Percentiles rank a stretch among this genome's conserved stretches.
These are phyloP conservation scores for Rhizoctonia solani DNA, from an alignment of 1,284 basidiomycete genomes.

Conservation along the genomic window DNA sequence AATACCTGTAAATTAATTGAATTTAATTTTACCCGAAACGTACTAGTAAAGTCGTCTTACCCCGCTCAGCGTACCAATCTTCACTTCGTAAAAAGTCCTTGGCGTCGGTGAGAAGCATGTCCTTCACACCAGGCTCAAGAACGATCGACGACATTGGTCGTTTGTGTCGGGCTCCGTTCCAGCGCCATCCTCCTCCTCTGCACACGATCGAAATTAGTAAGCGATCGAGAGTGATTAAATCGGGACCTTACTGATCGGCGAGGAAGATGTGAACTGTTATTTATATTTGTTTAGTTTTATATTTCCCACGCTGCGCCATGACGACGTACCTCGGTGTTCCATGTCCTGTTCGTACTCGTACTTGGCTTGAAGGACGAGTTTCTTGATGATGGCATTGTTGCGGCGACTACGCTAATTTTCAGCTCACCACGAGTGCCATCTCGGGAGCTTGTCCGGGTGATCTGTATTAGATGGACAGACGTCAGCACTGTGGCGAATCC, in stretches of 20 bases:
- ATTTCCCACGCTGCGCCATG: not conserved
- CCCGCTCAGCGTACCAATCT: constrained; percentile 85
- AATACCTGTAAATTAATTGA: constrained; percentile 66
- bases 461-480: constrained; percentile 59
- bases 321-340: constrained; percentile 62
- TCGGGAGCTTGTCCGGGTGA: constrained; percentile 73
- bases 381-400: constrained; percentile 82
- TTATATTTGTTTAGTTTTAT: not conserved
- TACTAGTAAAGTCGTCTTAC: constrained; percentile 54
- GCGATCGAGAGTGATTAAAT: constrained; percentile 35
- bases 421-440: constrained; percentile 68
- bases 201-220: constrained; percentile 42
- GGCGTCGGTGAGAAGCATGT: constrained; percentile 82
- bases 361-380: constrained; percentile 79
- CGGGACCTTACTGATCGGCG: constrained; percentile 72
- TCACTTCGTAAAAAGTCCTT: constrained; percentile 81
- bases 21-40: constrained; percentile 32
- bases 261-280: constrained; percentile 79
- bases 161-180: constrained; percentile 83
- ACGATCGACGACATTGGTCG: constrained; percentile 86
- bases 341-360: constrained; percentile 85
- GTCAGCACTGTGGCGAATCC: constrained; percentile 39
- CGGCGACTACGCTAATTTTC: constrained; percentile 86
- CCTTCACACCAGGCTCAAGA: constrained; percentile 80
- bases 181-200: constrained; percentile 75